These are phyloP conservation scores for Escovopsis sp. DNA, from an alignment of 2,329 filamentous ascomycete genomes.

Conservation along the genomic window DNA sequence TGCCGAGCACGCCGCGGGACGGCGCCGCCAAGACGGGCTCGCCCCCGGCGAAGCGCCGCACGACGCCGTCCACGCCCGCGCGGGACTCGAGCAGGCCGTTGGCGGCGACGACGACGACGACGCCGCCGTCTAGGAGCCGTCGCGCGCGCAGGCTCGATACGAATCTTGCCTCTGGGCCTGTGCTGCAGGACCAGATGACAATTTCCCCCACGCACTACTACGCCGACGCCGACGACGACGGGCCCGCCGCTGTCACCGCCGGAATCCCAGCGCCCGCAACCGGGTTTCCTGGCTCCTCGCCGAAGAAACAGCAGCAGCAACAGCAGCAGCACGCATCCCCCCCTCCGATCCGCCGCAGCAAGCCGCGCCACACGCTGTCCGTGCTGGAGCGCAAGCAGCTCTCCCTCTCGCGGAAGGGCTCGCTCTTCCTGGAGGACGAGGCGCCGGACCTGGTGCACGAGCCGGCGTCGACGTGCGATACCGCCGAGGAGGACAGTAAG, in stretches of 20 bases:
- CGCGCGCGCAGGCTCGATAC: background rate
- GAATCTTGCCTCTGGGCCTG: conserved; percentile 2
- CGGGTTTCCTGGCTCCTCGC: conserved; percentile 25
- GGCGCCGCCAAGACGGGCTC: background rate
- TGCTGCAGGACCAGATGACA: conserved; percentile 6
- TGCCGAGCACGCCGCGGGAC: background rate
- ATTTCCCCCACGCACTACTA: conserved; percentile 31
- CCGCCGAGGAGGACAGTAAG: conserved; percentile 9
- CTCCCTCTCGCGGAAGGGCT: conserved; percentile 54
- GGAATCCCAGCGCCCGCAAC: conserved; percentile 26
- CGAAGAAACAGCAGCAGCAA: too few relatives aligned
- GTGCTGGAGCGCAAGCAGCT: conserved; percentile 67
- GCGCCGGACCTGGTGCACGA: conserved; percentile 12
- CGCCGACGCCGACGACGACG: conserved; percentile 22
- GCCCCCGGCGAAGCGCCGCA: background rate
- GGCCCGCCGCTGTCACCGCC: background rate
- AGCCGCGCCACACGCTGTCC: conserved; percentile 40
- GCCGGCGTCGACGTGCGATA: conserved; percentile 5
- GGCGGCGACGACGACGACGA: background rate
- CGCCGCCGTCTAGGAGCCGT: background rate
- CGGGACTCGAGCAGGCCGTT: background rate
- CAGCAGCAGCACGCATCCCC: conserved; percentile 39
- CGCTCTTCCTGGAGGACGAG: conserved; percentile 16
- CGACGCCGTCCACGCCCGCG: background rate
- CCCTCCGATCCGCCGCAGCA: conserved; percentile 35